Evolutionary conservation across 805 yeast genomes (phyloP).

Genomic region (Myxozyma melibiosi): DNA sequence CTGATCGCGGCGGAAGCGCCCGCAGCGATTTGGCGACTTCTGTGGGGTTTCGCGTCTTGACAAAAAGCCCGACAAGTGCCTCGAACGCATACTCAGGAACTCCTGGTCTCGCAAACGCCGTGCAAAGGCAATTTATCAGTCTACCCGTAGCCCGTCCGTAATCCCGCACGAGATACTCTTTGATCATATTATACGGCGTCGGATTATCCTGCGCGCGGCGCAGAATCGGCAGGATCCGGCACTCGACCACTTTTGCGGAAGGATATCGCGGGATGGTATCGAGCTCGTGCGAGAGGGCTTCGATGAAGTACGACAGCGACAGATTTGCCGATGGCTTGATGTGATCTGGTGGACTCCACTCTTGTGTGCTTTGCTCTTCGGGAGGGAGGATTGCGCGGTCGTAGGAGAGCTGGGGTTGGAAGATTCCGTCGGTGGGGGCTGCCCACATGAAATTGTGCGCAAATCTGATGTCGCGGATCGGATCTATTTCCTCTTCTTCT

Average conservation of each 20-base stretch:
- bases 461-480: slow-evolving; percentile 1
- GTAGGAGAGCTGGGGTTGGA: background rate
- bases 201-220: slow-evolving; percentile 20
- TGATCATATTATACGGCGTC: slow-evolving; percentile 14
- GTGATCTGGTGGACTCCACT: background rate
- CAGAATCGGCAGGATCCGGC: slow-evolving; percentile 18
- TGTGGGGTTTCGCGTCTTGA: background rate
- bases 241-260: background rate
- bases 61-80: slow-evolving; percentile 3
- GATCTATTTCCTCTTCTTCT: background rate
- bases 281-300: slow-evolving; percentile 8
- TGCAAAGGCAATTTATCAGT: slow-evolving; percentile 2
- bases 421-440: slow-evolving; percentile 7
- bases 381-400: background rate
- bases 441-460: slow-evolving; percentile 5
- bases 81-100: slow-evolving; percentile 5
- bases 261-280: background rate
- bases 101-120: slow-evolving; percentile 2
- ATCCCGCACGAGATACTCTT: slow-evolving; percentile 2
- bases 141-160: background rate
- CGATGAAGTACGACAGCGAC: slow-evolving; percentile 13
- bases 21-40: background rate
- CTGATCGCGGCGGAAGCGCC: too few relatives aligned
- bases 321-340: slow-evolving; percentile 6
- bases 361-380: background rate